Evolutionary conservation across 2,329 filamentous ascomycete genomes (phyloP).

Genomic region (Graphium sp.): DNA sequence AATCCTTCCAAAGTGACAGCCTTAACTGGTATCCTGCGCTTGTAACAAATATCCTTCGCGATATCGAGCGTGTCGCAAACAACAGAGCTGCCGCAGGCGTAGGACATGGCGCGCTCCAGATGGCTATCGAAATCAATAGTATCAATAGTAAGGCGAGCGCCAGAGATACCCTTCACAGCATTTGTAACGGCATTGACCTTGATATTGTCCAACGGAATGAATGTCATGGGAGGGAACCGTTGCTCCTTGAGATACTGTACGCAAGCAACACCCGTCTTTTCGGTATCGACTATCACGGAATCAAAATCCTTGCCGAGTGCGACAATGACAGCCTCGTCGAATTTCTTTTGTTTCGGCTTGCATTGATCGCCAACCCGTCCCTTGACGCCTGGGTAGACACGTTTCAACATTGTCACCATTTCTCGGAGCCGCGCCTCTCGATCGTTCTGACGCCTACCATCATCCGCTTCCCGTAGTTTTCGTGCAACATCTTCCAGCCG

Average conservation of each 20-base stretch:
- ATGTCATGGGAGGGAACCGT: slow-evolving; percentile 72
- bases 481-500: slow-evolving; percentile 68
- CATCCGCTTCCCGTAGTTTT: slow-evolving; percentile 72
- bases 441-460: slow-evolving; percentile 71
- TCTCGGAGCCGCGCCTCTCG: slow-evolving; percentile 68
- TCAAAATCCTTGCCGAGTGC: slow-evolving; percentile 89
- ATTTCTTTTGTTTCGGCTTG: slow-evolving; percentile 95
- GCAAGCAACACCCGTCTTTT: slow-evolving; percentile 86
- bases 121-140: slow-evolving; percentile 85
- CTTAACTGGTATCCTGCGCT: slow-evolving; percentile 73
- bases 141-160: slow-evolving; percentile 81
- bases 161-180: slow-evolving; percentile 75
- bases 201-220: slow-evolving; percentile 93
- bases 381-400: slow-evolving; percentile 80
- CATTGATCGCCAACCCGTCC: slow-evolving; percentile 84
- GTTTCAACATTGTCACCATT: slow-evolving; percentile 70
- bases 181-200: slow-evolving; percentile 85
- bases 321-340: slow-evolving; percentile 79
- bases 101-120: slow-evolving; percentile 82
- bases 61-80: slow-evolving; percentile 79
- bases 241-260: slow-evolving; percentile 90
- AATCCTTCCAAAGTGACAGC: slow-evolving; percentile 91
- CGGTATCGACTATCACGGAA: slow-evolving; percentile 84
- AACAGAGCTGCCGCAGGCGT: slow-evolving; percentile 86
- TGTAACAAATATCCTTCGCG: slow-evolving; percentile 80